phyloP scores from a whole-genome alignment of 495 filamentous ascomycete species.

The Xylaria bambusicola region DNA sequence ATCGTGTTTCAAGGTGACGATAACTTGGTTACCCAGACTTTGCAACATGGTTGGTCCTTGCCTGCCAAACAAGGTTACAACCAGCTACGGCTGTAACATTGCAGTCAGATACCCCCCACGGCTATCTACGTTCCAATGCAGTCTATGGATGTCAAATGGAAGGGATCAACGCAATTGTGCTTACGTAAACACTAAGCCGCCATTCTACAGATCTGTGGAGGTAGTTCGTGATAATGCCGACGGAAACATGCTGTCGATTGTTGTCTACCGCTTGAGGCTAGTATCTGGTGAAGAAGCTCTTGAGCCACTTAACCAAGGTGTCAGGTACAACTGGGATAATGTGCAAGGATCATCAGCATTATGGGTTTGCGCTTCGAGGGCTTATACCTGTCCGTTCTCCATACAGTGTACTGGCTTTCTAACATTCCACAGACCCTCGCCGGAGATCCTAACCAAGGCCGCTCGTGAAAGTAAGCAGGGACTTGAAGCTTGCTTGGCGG shows the following conservation, averaged over 20 bases:
- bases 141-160: no score
- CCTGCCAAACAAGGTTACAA: background rate
- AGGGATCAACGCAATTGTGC: no score
- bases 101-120: background rate
- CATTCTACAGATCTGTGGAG: no score
- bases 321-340: no score
- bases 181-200: no score
- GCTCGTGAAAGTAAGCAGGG: background rate
- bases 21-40: background rate
- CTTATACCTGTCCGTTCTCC: background rate
- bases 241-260: no score
- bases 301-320: no score
- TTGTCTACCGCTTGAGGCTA: no score
- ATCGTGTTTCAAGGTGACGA: background rate
- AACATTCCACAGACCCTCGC: background rate
- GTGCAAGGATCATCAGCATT: no score
- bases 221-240: no score
- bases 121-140: background rate
- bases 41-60: background rate
- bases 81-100: background rate
- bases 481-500: background rate
- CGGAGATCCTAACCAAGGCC: background rate
- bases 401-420: background rate
- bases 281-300: no score
- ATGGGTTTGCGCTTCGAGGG: no score